Evolutionary conservation across 2,329 filamentous ascomycete species (phyloP).

Genomic region (Trichophyton rubrum): DNA sequence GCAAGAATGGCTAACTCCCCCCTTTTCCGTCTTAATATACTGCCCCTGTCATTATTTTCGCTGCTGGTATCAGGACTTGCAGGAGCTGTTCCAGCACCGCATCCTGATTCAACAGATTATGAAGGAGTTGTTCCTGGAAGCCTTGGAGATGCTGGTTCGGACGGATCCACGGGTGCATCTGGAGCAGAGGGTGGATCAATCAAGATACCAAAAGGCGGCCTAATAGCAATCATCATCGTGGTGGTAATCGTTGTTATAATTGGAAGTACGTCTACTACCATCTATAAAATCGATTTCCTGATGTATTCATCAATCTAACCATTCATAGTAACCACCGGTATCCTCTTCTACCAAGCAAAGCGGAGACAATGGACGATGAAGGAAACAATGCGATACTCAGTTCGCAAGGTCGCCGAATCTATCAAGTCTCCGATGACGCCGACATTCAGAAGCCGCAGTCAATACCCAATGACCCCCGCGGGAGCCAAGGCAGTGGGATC

Average conservation of each 20-base stretch:
- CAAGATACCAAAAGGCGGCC: constrained; percentile 53
- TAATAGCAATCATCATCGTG: constrained; percentile 63
- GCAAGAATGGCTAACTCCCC: not conserved
- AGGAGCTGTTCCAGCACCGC: not conserved
- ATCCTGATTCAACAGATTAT: not conserved
- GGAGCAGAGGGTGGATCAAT: constrained; percentile 39
- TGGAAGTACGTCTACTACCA: constrained; percentile 46
- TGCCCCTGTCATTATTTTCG: not conserved
- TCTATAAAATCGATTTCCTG: not conserved
- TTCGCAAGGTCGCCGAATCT: constrained; percentile 29
- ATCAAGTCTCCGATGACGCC: constrained; percentile 9
- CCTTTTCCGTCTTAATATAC: not conserved
- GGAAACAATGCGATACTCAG: constrained; percentile 57
- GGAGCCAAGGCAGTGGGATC: not conserved
- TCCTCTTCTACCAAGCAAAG: constrained; percentile 69
- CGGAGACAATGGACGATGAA: constrained; percentile 73
- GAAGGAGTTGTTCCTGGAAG: not conserved
- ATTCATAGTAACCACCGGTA: constrained; percentile 46
- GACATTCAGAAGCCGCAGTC: not conserved
- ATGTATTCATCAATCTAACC: constrained; percentile 8
- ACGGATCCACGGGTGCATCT: not conserved
- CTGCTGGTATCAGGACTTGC: not conserved
- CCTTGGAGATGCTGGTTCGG: not conserved
- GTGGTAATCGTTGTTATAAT: constrained; percentile 55
- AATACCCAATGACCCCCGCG: not conserved